Conservation (phyloP, 352 stramenopile species). For the Globisporangium acanthophoron region DNA sequence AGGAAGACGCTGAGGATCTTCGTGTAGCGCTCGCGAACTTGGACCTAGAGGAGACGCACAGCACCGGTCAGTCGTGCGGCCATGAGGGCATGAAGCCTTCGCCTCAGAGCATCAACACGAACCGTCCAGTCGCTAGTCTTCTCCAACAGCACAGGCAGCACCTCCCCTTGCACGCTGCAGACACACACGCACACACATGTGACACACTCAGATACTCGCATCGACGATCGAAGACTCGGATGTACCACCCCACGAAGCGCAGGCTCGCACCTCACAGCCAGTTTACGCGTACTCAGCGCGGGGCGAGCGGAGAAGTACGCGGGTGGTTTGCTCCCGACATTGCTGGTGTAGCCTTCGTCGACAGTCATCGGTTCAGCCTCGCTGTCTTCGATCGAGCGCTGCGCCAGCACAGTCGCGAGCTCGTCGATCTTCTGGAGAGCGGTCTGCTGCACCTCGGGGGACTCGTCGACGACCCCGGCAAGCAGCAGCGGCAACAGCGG, state of each 20-base stretch:
- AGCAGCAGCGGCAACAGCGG: slow-evolving; percentile 65
- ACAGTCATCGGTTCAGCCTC: slow-evolving; percentile 36
- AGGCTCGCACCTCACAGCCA: slow-evolving; percentile 28
- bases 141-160: slow-evolving; percentile 56
- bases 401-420: slow-evolving; percentile 44
- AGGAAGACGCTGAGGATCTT: slow-evolving; percentile 63
- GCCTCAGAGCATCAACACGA: not conserved
- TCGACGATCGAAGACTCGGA: not conserved
- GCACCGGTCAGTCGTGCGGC: not conserved
- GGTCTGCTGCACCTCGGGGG: slow-evolving; percentile 47
- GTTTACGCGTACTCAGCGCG: slow-evolving; percentile 29
- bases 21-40: slow-evolving; percentile 70
- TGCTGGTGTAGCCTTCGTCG: slow-evolving; percentile 2
- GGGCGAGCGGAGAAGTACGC: slow-evolving; percentile 48
- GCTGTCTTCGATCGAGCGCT: slow-evolving; percentile 8
- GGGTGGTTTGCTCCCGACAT: slow-evolving; percentile 19
- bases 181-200: not conserved
- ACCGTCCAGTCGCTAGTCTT: slow-evolving; percentile 78
- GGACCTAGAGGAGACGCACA: slow-evolving; percentile 20
- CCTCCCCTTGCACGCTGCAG: slow-evolving; percentile 35
- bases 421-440: slow-evolving; percentile 36
- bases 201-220: not conserved
- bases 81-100: not conserved
- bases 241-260: not conserved
- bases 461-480: slow-evolving; percentile 61